Conservation (phyloP, 2,329 filamentous ascomycete genomes). For the Beauveria caledonica region DNA sequence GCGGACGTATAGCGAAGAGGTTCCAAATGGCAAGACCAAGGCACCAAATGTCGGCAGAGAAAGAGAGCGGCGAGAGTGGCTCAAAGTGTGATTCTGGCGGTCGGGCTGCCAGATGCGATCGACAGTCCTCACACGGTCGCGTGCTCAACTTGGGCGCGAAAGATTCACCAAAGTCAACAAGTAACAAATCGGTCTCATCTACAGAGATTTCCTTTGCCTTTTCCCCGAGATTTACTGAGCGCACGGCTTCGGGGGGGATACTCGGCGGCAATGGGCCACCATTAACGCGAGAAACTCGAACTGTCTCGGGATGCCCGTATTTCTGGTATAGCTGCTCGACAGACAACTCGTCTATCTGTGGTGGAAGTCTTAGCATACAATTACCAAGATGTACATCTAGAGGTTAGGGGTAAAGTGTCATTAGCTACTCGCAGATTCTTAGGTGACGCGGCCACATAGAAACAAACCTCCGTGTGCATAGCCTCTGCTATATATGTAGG, state of each 20-base stretch:
- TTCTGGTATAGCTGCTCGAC: conserved; percentile 23
- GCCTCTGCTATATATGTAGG: conserved; percentile 18
- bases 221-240: background rate
- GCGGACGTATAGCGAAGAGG: conserved; percentile 16
- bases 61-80: conserved; percentile 3
- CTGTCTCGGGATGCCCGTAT: conserved; percentile 22
- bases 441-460: too few relatives aligned
- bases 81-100: conserved; percentile 9
- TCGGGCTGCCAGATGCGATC: conserved; percentile 12
- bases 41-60: conserved; percentile 17
- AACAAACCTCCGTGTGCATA: conserved; percentile 17
- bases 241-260: background rate
- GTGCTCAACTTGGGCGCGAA: conserved; percentile 18
- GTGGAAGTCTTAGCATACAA: conserved; percentile 9
- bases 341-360: conserved; percentile 19
- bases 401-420: background rate
- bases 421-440: background rate
- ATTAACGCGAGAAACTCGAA: conserved; percentile 18
- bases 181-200: conserved; percentile 13
- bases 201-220: background rate
- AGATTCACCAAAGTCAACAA: conserved; percentile 27
- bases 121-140: conserved; percentile 18
- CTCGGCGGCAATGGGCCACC: conserved; percentile 5
- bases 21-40: conserved; percentile 17
- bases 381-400: conserved; percentile 22